phyloP scores from a whole-genome alignment of 768 basidiomycete species.

The Suillus placidus region DNA sequence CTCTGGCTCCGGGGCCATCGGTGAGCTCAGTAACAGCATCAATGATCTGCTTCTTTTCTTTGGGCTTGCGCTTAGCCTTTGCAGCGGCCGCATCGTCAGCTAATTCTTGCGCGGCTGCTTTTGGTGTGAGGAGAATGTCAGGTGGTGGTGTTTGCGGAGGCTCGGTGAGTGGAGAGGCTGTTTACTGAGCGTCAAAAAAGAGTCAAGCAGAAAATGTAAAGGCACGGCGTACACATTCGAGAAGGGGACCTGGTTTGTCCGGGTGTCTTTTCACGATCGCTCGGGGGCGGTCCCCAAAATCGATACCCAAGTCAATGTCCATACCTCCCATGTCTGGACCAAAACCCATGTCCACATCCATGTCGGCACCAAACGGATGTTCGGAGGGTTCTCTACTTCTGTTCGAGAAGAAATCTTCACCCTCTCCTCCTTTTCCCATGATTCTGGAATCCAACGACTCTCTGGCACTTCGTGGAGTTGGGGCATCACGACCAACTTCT shows the following conservation, averaged over 20 bases:
- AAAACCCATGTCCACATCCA: conserved; percentile 52
- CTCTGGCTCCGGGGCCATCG: conserved; percentile 57
- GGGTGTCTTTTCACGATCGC: conserved; percentile 54
- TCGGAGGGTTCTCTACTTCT: conserved; percentile 67
- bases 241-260: conserved; percentile 63
- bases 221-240: conserved; percentile 61
- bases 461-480: conserved; percentile 42
- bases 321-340: conserved; percentile 53
- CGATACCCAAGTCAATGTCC: conserved; percentile 71
- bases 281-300: conserved; percentile 61
- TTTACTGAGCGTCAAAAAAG: conserved; percentile 14
- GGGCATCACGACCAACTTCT: conserved; percentile 78
- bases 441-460: conserved; percentile 68
- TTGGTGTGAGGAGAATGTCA: conserved; percentile 50
- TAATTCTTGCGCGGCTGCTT: conserved; percentile 43
- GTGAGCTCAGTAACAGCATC: conserved; percentile 88
- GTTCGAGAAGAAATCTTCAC: conserved; percentile 68
- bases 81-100: conserved; percentile 43
- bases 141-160: conserved; percentile 80
- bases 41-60: conserved; percentile 86
- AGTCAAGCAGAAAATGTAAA: conserved; percentile 1
- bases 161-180: conserved; percentile 79
- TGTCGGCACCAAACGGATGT: conserved; percentile 61
- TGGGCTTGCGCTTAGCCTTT: conserved; percentile 54
- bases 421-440: conserved; percentile 48